A percentile compares a stretch with the other conserved stretches of the same genome.
These are phyloP conservation scores for Hypsizygus marmoreus DNA, from an alignment of 768 basidiomycete species.

Conservation along the genomic window DNA sequence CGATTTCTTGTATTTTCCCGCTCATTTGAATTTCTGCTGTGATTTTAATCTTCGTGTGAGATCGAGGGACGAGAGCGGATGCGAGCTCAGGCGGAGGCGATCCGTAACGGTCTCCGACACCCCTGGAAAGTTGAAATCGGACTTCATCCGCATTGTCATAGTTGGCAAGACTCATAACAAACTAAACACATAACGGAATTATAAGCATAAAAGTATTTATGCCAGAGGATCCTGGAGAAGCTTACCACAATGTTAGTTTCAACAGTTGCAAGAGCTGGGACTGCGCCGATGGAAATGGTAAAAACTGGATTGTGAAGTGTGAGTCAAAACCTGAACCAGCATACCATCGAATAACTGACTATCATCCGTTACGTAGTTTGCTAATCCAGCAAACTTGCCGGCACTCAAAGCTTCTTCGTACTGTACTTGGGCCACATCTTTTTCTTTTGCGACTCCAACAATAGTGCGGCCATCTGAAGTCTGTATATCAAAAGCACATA, in stretches of 20 bases:
- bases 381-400: conserved; percentile 44
- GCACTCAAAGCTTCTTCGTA: conserved; percentile 41
- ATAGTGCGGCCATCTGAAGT: conserved; percentile 45
- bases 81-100: conserved; percentile 38
- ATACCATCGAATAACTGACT: conserved; percentile 33
- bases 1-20: conserved; percentile 39
- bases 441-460: conserved; percentile 51
- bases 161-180: conserved; percentile 54
- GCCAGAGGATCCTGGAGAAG: conserved; percentile 4
- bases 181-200: conserved; percentile 30
- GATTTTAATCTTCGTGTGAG: conserved; percentile 40
- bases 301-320: conserved; percentile 41
- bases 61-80: conserved; percentile 26
- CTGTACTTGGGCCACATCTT: conserved; percentile 38
- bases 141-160: conserved; percentile 49
- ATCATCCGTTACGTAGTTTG: conserved; percentile 53
- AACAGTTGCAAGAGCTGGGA: conserved; percentile 44
- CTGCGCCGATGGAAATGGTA: conserved; percentile 57
- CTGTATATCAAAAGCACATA: conserved; percentile 55
- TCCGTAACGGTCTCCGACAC: conserved; percentile 56
- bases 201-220: not conserved
- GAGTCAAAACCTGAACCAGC: not conserved
- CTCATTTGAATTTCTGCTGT: conserved; percentile 50
- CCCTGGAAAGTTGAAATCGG: conserved; percentile 55
- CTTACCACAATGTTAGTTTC: conserved; percentile 45